phyloP scores from a whole-genome alignment of 1,139 yeast genomes.

The Geotrichum klebahnii region DNA sequence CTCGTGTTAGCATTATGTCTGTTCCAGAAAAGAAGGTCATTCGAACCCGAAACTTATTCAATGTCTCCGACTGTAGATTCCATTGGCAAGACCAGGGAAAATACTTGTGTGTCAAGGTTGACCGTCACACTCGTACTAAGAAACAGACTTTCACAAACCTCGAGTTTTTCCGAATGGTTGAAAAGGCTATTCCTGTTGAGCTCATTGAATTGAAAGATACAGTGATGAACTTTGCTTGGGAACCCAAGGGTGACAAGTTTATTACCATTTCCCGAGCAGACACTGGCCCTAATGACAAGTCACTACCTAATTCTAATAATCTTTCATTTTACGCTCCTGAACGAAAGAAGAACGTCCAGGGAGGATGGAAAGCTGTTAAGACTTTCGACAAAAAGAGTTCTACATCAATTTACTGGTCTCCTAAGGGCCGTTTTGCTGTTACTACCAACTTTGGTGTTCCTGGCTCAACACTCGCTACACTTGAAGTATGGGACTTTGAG shows the following conservation, averaged over 20 bases:
- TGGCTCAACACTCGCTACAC: conserved; percentile 46
- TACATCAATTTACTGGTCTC: conserved; percentile 83
- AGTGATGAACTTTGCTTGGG: conserved; percentile 90
- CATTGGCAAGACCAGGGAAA: conserved; percentile 93
- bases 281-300: conserved; percentile 40
- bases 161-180: conserved; percentile 84
- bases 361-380: conserved; percentile 59
- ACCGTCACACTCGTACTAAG: conserved; percentile 92
- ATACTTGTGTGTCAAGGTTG: conserved; percentile 88
- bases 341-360: conserved; percentile 45
- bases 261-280: conserved; percentile 59
- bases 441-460: conserved; percentile 64
- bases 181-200: conserved; percentile 91
- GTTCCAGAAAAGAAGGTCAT: conserved; percentile 77
- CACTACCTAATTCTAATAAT: conserved; percentile 63
- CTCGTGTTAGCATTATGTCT: conserved; percentile 88
- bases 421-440: conserved; percentile 85
- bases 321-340: conserved; percentile 84
- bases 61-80: conserved; percentile 85
- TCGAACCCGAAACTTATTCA: conserved; percentile 90
- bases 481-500: conserved; percentile 76
- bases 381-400: conserved; percentile 58
- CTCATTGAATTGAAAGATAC: conserved; percentile 89
- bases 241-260: conserved; percentile 86
- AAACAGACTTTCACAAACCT: conserved; percentile 88